phyloP scores from a whole-genome alignment of 225 moss, liverwort and hornwort species.

The Climacium dendroides region DNA sequence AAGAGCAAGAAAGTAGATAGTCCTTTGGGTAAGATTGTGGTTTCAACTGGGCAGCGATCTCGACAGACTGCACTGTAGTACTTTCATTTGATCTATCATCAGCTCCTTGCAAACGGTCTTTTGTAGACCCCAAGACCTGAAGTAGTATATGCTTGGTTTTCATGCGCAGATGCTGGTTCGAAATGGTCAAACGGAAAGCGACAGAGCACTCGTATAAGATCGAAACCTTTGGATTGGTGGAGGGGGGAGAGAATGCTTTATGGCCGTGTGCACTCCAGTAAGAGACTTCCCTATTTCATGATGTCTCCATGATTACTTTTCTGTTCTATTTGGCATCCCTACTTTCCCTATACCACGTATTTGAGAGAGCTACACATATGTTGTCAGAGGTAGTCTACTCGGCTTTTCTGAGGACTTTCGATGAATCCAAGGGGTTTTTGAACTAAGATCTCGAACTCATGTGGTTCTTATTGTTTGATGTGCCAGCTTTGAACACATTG shows the following conservation, averaged over 20 bases:
- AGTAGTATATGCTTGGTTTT: not conserved
- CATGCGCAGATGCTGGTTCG: conserved; percentile 42
- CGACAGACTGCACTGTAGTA: not conserved
- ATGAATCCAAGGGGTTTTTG: not conserved
- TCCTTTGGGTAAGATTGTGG: conserved; percentile 31
- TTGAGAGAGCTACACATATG: not conserved
- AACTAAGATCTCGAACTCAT: not conserved
- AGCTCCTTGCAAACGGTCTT: not conserved
- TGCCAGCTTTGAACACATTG: conserved; percentile 48
- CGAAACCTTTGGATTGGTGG: conserved; percentile 59
- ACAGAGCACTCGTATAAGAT: conserved; percentile 44
- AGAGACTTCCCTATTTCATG: not conserved
- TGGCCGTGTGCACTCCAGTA: conserved; percentile 54
- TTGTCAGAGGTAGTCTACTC: not conserved
- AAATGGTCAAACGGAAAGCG: conserved; percentile 50
- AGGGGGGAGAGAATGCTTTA: conserved; percentile 57
- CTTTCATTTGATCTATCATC: not conserved
- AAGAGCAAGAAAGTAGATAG: conserved; percentile 20
- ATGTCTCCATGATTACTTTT: not conserved
- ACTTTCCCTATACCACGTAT: not conserved
- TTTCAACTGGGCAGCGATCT: not conserved
- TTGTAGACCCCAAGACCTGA: not conserved
- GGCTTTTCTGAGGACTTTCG: not conserved
- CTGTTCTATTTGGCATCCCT: not conserved
- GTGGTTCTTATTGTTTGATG: not conserved